A percentile compares a stretch with the other conserved stretches of the same genome.
phyloP scores from a whole-genome alignment of 176 grass and related monocot genomes.

The Triticum timopheevii region DNA sequence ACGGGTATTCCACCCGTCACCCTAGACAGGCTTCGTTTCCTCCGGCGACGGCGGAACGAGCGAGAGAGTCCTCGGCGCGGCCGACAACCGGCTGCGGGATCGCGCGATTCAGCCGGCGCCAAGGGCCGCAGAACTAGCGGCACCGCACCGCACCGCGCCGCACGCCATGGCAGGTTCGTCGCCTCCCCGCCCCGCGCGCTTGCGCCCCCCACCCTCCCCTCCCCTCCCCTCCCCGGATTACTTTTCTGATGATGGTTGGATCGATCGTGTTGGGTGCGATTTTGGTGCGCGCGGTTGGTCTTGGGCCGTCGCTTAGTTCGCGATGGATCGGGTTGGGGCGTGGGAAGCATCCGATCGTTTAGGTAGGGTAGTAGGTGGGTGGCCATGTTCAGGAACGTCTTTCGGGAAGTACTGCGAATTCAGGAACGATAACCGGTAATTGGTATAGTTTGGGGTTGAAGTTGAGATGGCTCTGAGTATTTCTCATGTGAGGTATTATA shows the following conservation, averaged over 20 bases:
- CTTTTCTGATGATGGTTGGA: neutral
- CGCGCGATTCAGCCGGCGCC: neutral
- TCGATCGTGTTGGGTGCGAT: neutral
- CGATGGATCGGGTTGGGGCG: neutral
- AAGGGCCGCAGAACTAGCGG: neutral
- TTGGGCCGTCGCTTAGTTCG: neutral
- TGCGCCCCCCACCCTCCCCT: neutral
- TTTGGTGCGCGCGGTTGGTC: neutral
- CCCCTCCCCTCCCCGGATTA: no score
- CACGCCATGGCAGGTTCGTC: slow-evolving; percentile 29
- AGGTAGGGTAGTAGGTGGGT: neutral
- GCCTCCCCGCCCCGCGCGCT: neutral
- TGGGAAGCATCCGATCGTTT: neutral
- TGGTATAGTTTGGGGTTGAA: neutral
- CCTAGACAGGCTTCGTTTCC: neutral
- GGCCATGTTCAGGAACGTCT: neutral
- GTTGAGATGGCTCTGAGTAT: neutral
- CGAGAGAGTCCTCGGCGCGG: neutral
- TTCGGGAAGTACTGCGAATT: neutral
- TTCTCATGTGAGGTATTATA: neutral
- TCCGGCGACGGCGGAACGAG: slow-evolving; percentile 4
- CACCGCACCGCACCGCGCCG: no score
- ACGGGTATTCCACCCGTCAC: neutral
- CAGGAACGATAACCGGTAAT: neutral
- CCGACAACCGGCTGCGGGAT: slow-evolving; percentile 2